phyloP scores from a whole-genome alignment of 2,329 filamentous ascomycete species.

The Rachicladosporium sp. region DNA sequence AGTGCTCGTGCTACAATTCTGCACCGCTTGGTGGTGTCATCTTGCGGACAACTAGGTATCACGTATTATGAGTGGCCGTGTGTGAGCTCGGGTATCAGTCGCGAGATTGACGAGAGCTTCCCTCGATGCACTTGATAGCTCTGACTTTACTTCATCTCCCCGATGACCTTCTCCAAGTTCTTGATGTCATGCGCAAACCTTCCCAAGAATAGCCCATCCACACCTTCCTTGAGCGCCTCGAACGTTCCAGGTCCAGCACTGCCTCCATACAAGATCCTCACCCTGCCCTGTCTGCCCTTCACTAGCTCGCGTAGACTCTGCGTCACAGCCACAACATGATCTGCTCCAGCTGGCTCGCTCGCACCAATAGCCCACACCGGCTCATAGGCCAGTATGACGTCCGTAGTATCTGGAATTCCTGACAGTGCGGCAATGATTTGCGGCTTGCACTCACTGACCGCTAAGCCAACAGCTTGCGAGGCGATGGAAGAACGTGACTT shows the following conservation, averaged over 20 bases:
- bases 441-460: constrained; percentile 51
- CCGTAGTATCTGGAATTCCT: constrained; percentile 47
- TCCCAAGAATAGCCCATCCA: constrained; percentile 73
- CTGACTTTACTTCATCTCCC: constrained; percentile 41
- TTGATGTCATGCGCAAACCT: constrained; percentile 68
- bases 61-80: too few species aligned
- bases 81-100: too few species aligned
- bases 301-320: constrained; percentile 49
- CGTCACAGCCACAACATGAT: constrained; percentile 61
- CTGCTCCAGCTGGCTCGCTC: constrained; percentile 54
- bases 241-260: constrained; percentile 73
- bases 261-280: constrained; percentile 68
- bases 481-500: constrained; percentile 34
- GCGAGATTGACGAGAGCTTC: too few species aligned
- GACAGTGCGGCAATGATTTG: constrained; percentile 55
- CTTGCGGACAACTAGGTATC: too few species aligned
- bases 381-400: constrained; percentile 73
- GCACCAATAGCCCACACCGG: constrained; percentile 84
- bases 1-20: too few species aligned
- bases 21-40: too few species aligned
- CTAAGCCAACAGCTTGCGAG: constrained; percentile 41
- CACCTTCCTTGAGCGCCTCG: constrained; percentile 50
- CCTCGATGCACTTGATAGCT: too few species aligned
- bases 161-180: constrained; percentile 58
- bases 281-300: constrained; percentile 40